Percentiles rank a stretch among this genome's conserved stretches.
These are phyloP conservation scores for Arthromyces matolae DNA, from an alignment of 768 basidiomycete genomes.

Conservation along the genomic window DNA sequence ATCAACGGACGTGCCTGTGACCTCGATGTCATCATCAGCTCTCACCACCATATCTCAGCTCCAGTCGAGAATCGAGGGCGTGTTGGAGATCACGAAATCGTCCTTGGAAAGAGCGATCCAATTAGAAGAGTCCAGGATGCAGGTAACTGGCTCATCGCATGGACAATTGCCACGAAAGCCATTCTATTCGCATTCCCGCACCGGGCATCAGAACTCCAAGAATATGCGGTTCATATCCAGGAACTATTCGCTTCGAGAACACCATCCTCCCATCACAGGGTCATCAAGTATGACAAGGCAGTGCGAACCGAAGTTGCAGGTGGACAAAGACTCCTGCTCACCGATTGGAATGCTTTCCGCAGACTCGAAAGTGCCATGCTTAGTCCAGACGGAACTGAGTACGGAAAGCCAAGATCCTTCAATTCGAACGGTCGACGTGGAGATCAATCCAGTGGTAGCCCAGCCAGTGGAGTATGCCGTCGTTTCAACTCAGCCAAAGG, in stretches of 20 bases:
- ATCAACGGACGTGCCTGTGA: too few species aligned
- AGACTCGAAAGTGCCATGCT: not conserved
- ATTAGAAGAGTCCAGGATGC: not conserved
- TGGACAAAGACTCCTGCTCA: not conserved
- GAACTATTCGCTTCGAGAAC: not conserved
- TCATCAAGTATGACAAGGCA: not conserved
- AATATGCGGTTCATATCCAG: not conserved
- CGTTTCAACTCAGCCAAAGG: not conserved
- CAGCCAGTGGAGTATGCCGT: too few species aligned
- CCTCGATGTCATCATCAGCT: too few species aligned
- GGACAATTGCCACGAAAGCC: not conserved
- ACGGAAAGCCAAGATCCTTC: not conserved
- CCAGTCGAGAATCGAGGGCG: not conserved
- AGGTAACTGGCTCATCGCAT: too few species aligned
- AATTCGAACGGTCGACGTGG: not conserved
- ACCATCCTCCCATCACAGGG: not conserved
- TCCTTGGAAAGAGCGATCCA: not conserved
- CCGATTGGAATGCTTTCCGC: not conserved
- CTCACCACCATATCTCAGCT: too few species aligned
- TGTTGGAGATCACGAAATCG: not conserved
- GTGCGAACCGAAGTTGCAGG: not conserved
- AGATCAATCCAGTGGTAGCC: not conserved
- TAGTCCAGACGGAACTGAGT: not conserved
- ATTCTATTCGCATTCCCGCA: not conserved
- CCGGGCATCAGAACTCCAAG: not conserved